These are phyloP conservation scores for Epichloe gansuensis DNA, from an alignment of 2,329 filamentous ascomycete species.

Conservation along the genomic window DNA sequence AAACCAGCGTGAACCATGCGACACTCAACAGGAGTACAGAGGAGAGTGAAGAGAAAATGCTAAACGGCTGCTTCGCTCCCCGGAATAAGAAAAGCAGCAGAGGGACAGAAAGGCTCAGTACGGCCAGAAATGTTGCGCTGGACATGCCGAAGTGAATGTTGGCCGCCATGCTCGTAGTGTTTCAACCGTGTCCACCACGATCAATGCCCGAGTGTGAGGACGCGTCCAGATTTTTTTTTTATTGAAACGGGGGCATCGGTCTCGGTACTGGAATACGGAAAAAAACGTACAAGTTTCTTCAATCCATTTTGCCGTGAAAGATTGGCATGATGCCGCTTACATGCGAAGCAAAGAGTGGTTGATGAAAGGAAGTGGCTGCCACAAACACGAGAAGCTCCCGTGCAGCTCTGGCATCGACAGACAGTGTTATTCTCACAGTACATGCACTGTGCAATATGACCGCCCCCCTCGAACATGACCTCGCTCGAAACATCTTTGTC, in stretches of 20 bases:
- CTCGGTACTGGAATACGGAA: not conserved
- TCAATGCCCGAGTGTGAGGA: not conserved
- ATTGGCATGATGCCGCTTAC: not conserved
- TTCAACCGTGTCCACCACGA: not conserved
- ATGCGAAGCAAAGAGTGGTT: not conserved
- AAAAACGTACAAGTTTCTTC: not conserved
- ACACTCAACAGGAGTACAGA: slow-evolving; percentile 11
- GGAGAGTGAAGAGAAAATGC: not conserved
- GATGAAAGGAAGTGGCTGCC: not conserved
- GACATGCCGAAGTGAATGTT: not conserved
- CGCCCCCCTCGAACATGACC: no score
- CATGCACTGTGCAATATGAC: not conserved
- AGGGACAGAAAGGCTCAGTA: slow-evolving; percentile 4
- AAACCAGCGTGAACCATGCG: slow-evolving; percentile 13
- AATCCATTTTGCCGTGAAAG: not conserved
- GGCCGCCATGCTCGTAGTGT: not conserved
- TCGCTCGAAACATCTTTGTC: not conserved
- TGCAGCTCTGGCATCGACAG: not conserved
- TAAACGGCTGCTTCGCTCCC: not conserved
- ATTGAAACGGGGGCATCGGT: not conserved
- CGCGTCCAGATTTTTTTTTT: not conserved
- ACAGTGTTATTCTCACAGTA: not conserved
- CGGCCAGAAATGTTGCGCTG: slow-evolving; percentile 1
- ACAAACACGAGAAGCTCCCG: not conserved
- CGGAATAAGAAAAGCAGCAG: slow-evolving; percentile 2